A percentile compares a stretch with the other conserved stretches of the same genome.
Conservation (phyloP, 768 basidiomycete species). For the Phaeolepiota aurea region DNA sequence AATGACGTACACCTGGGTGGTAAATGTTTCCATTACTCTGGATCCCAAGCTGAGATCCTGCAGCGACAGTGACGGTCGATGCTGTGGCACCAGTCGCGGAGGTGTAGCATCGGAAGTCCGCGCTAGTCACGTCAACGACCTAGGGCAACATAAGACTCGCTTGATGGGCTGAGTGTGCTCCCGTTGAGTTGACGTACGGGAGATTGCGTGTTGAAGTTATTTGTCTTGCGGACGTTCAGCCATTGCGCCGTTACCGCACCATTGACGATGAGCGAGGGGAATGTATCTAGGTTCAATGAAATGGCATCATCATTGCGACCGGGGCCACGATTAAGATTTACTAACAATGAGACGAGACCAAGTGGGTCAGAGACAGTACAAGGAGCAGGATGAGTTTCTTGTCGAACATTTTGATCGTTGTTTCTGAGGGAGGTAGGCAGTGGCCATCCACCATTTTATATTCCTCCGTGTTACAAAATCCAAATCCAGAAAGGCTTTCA, state of each 20-base stretch:
- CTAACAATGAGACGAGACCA: constrained; percentile 18
- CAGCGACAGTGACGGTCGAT: constrained; percentile 33
- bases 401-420: constrained; percentile 16
- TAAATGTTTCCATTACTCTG: constrained; percentile 32
- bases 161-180: not conserved
- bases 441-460: no score
- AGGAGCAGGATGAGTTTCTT: constrained; percentile 8
- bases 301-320: not conserved
- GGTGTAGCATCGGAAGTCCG: constrained; percentile 42
- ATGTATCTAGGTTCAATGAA: constrained; percentile 25
- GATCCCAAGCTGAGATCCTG: constrained; percentile 36
- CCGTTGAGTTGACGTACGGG: constrained; percentile 17
- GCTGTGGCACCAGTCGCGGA: constrained; percentile 29
- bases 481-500: no score
- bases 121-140: constrained; percentile 37
- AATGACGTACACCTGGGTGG: constrained; percentile 33
- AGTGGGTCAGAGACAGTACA: constrained; percentile 12
- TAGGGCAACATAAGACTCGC: constrained; percentile 6
- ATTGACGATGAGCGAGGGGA: constrained; percentile 32
- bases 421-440: no score
- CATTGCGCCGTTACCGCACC: constrained; percentile 29
- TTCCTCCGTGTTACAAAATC: not conserved
- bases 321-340: not conserved
- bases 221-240: constrained; percentile 34
- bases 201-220: constrained; percentile 33